Percentiles rank a stretch among this genome's conserved stretches.
Conservation (phyloP, 1,139 yeast genomes). For the Geotrichum bryndzae region DNA sequence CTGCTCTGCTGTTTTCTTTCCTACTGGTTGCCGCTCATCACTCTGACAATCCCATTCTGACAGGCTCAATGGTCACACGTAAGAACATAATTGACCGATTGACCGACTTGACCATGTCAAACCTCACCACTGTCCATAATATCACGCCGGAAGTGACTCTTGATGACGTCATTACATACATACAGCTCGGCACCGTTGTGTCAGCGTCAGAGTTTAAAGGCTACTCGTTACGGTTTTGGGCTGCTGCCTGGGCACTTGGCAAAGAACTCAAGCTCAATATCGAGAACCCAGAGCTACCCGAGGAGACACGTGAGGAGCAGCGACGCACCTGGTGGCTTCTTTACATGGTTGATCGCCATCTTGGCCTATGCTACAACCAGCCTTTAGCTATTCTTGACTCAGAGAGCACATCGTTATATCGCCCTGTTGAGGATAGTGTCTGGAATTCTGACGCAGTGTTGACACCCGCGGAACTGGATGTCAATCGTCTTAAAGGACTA, state of each 20-base stretch:
- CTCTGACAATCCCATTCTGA: conserved; percentile 36
- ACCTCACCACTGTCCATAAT: conserved; percentile 25
- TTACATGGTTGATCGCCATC: conserved; percentile 39
- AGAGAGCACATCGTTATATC: conserved; percentile 33
- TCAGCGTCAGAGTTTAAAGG: conserved; percentile 41
- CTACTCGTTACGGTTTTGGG: conserved; percentile 40
- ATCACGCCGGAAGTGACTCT: conserved; percentile 21
- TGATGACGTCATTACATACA: conserved; percentile 38
- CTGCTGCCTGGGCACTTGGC: conserved; percentile 36
- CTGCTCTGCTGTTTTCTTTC: conserved; percentile 34
- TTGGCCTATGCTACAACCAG: conserved; percentile 38
- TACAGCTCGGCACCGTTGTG: conserved; percentile 39
- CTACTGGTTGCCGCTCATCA: conserved; percentile 37
- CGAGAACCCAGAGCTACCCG: conserved; percentile 29
- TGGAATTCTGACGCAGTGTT: conserved; percentile 31
- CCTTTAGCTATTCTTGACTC: conserved; percentile 35
- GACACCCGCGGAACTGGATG: conserved; percentile 25
- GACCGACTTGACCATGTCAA: conserved; percentile 28
- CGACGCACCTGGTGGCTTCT: conserved; percentile 42
- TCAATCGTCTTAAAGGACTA: conserved; percentile 23
- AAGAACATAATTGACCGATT: conserved; percentile 7
- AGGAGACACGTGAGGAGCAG: conserved; percentile 38
- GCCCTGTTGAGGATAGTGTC: conserved; percentile 35
- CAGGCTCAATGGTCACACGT: conserved; percentile 27
- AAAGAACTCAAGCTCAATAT: conserved; percentile 32